A percentile compares a stretch with the other conserved stretches of the same genome.
Evolutionary conservation across 2,329 filamentous ascomycete genomes (phyloP).

Genomic region (Anisogramma anomala): DNA sequence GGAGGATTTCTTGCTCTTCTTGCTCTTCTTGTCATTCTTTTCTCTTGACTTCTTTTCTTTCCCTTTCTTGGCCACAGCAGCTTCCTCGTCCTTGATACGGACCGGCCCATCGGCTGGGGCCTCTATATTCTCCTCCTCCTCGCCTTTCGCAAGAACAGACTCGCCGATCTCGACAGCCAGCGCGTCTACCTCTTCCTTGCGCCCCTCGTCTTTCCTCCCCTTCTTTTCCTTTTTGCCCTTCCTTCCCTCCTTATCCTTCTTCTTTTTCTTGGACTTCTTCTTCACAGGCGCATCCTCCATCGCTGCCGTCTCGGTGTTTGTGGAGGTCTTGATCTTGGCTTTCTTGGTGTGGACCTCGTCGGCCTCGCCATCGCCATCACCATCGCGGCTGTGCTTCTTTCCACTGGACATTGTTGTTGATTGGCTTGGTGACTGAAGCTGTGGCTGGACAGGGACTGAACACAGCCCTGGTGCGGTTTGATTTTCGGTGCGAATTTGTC

Average conservation of each 20-base stretch:
- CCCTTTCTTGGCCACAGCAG: slow-evolving; percentile 14
- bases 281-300: slow-evolving; percentile 7
- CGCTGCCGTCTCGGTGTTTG: neutral
- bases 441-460: too few species aligned
- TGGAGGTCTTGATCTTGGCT: slow-evolving; percentile 11
- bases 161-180: neutral
- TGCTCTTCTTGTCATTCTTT: slow-evolving; percentile 22
- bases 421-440: too few species aligned
- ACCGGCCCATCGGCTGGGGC: slow-evolving; percentile 37
- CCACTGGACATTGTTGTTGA: slow-evolving; percentile 11
- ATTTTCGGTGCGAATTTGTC: too few species aligned
- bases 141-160: neutral
- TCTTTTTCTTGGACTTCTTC: slow-evolving; percentile 8
- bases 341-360: slow-evolving; percentile 8
- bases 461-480: too few species aligned
- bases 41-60: slow-evolving; percentile 23
- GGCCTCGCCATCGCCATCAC: slow-evolving; percentile 12
- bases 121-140: slow-evolving; percentile 34
- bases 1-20: slow-evolving; percentile 21
- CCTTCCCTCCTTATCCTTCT: slow-evolving; percentile 10
- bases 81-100: slow-evolving; percentile 10
- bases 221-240: slow-evolving; percentile 11
- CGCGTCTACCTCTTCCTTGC: slow-evolving; percentile 1
- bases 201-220: slow-evolving; percentile 8
- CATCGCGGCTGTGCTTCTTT: slow-evolving; percentile 14